Evolutionary conservation across 1,284 basidiomycete genomes (phyloP).

Genomic region (Austroboletus rostrupii): DNA sequence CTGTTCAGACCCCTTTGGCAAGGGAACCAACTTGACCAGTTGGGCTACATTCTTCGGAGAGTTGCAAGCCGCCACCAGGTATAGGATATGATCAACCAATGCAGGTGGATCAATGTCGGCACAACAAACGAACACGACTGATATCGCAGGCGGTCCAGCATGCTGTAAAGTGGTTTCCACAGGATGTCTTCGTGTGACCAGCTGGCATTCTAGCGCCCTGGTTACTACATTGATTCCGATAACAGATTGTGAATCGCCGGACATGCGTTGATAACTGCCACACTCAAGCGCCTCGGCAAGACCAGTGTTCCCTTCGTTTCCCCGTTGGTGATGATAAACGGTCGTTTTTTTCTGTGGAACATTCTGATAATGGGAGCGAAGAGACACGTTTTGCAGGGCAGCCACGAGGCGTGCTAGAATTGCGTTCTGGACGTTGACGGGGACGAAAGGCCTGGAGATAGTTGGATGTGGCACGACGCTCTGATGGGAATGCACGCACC

Average conservation of each 20-base stretch:
- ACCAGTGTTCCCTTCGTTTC: not conserved
- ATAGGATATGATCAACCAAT: slow-evolving; percentile 67
- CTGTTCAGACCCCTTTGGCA: slow-evolving; percentile 69
- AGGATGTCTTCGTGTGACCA: slow-evolving; percentile 33
- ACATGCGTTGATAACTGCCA: not conserved
- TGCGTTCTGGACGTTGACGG: slow-evolving; percentile 58
- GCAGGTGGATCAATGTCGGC: slow-evolving; percentile 70
- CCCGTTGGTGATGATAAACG: not conserved
- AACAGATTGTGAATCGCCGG: slow-evolving; percentile 40
- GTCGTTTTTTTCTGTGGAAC: slow-evolving; percentile 2
- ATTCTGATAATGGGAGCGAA: slow-evolving; percentile 9
- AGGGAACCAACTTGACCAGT: slow-evolving; percentile 57
- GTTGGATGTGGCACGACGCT: slow-evolving; percentile 1
- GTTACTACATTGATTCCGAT: slow-evolving; percentile 82
- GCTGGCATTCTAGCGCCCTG: slow-evolving; percentile 64
- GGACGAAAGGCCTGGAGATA: slow-evolving; percentile 57
- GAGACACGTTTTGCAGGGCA: slow-evolving; percentile 35
- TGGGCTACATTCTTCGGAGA: slow-evolving; percentile 32
- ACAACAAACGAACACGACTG: slow-evolving; percentile 63
- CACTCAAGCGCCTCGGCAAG: slow-evolving; percentile 2
- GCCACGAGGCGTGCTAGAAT: slow-evolving; percentile 49
- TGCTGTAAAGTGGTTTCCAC: slow-evolving; percentile 9
- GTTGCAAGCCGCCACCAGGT: slow-evolving; percentile 72
- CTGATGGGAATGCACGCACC: slow-evolving; percentile 38
- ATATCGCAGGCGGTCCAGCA: slow-evolving; percentile 26